These are phyloP conservation scores for Nephelium lappaceum DNA, from an alignment of 345 rosid species.

Conservation along the genomic window DNA sequence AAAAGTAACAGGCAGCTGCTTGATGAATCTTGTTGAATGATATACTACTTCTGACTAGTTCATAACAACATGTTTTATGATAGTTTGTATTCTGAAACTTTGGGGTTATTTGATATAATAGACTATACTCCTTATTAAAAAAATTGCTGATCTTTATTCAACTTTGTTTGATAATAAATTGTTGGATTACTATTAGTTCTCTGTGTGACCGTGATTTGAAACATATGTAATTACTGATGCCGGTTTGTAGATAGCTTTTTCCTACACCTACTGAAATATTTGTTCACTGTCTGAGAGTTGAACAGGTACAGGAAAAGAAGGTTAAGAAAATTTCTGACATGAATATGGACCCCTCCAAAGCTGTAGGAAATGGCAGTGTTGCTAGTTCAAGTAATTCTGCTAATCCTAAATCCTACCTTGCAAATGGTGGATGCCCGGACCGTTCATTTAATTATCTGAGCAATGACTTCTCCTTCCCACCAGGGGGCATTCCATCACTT, in stretches of 20 bases:
- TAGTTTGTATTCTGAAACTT: background rate
- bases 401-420: conserved; percentile 43
- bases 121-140: background rate
- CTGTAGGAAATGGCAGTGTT: conserved; percentile 68
- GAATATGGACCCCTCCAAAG: conserved; percentile 69
- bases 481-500: conserved; percentile 77
- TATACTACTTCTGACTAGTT: background rate
- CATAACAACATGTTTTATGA: background rate
- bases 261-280: conserved; percentile 14
- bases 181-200: background rate
- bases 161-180: background rate
- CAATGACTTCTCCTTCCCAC: conserved; percentile 65
- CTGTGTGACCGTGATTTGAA: too few relatives aligned
- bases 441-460: conserved; percentile 37
- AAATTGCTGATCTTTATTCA: background rate
- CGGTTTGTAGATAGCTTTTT: conserved; percentile 1
- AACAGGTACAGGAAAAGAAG: conserved; percentile 96
- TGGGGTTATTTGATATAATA: background rate
- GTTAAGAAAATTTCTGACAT: conserved; percentile 80
- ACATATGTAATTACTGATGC: background rate
- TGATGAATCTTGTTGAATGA: background rate
- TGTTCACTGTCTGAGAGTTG: conserved; percentile 27
- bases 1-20: background rate
- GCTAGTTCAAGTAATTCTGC: conserved; percentile 69
- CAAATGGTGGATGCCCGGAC: conserved; percentile 66